Percentiles rank a stretch among this genome's conserved stretches.
Evolutionary conservation across 306 rosid species (phyloP).

Genomic region (Fagus crenata): DNA sequence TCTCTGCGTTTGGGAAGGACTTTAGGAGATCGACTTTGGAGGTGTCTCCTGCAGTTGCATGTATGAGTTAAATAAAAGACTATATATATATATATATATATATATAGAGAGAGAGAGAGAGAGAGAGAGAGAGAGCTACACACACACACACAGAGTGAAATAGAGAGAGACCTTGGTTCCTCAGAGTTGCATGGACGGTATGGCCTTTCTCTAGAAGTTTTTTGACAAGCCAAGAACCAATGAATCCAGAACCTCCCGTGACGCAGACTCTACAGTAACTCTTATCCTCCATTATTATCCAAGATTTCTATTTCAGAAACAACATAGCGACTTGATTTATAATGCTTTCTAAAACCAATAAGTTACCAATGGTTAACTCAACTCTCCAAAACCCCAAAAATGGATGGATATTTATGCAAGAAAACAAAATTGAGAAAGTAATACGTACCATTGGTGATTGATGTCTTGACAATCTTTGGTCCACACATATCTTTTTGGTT

Average conservation of each 20-base stretch:
- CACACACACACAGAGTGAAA: background rate
- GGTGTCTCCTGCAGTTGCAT: slow-evolving; percentile 36
- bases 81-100: too few relatives aligned
- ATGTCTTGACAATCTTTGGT: too few relatives aligned
- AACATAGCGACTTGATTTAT: background rate
- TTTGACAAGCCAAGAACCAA: slow-evolving; percentile 42
- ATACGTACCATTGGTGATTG: too few relatives aligned
- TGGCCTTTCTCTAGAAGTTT: slow-evolving; percentile 49
- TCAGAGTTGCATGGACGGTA: slow-evolving; percentile 53
- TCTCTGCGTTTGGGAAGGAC: slow-evolving; percentile 38
- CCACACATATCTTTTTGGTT: too few relatives aligned
- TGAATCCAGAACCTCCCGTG: slow-evolving; percentile 49
- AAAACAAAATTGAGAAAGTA: too few relatives aligned
- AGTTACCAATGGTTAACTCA: too few relatives aligned
- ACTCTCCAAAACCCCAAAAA: too few relatives aligned
- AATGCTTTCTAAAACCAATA: too few relatives aligned
- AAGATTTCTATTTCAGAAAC: too few relatives aligned
- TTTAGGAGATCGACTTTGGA: slow-evolving; percentile 38
- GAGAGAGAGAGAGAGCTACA: too few relatives aligned
- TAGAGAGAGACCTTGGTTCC: slow-evolving; percentile 37
- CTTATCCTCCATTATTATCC: slow-evolving; percentile 13
- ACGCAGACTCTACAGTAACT: slow-evolving; percentile 41
- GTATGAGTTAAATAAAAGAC: background rate
- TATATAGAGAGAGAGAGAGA: too few relatives aligned
- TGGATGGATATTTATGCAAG: too few relatives aligned